Evolutionary conservation across 106 monocot species (phyloP).

Genomic region (Acanthochlamys bracteata): DNA sequence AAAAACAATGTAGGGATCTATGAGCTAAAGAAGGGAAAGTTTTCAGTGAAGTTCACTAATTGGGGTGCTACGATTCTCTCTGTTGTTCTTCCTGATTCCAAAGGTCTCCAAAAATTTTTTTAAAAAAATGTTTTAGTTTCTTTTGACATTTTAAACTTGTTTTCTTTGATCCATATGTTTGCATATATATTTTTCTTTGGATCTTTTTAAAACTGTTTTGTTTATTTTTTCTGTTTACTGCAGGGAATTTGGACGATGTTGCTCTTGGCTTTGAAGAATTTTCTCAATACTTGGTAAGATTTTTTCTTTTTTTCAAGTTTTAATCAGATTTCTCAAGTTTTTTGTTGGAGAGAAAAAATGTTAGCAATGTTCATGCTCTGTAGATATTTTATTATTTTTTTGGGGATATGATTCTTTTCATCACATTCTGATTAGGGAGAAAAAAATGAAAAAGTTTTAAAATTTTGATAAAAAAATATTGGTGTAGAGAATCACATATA

Average conservation of each 20-base stretch:
- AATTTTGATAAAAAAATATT: no score
- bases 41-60: conserved; percentile 77
- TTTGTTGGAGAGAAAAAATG: no score
- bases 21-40: conserved; percentile 65
- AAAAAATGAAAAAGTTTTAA: no score
- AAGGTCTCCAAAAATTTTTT: conserved; percentile 25
- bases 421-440: no score
- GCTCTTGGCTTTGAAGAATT: conserved; percentile 28
- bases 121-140: not conserved
- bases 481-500: no score
- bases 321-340: no score
- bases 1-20: conserved; percentile 29
- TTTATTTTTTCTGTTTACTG: not conserved
- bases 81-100: conserved; percentile 63
- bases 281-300: conserved; percentile 12
- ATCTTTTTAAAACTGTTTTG: not conserved
- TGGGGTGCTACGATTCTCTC: conserved; percentile 82
- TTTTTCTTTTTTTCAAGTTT: no score
- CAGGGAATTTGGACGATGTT: conserved; percentile 75
- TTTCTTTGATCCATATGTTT: not conserved
- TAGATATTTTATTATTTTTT: not conserved
- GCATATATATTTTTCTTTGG: not conserved
- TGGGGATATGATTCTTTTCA: no score
- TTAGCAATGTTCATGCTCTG: no score
- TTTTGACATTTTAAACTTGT: not conserved